Evolutionary conservation across 2,329 filamentous ascomycete species (phyloP).

Genomic region (Beauveria brongniartii): DNA sequence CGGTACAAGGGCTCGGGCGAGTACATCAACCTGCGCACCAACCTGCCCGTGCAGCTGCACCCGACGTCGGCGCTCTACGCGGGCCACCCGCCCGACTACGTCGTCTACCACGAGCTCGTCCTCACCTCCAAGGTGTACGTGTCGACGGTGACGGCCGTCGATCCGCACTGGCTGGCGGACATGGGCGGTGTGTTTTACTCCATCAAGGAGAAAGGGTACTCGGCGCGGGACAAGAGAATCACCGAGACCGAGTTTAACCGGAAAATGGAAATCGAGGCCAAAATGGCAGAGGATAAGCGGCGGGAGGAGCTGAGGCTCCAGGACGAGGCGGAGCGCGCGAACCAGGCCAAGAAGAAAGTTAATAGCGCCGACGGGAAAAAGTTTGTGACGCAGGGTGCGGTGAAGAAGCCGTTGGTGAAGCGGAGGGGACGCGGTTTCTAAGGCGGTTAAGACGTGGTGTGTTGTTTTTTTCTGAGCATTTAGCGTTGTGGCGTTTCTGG

Average conservation of each 20-base stretch:
- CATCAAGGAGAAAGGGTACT: conserved; percentile 96
- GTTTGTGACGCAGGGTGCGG: conserved; percentile 52
- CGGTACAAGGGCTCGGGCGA: conserved; percentile 94
- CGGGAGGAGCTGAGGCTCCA: conserved; percentile 50
- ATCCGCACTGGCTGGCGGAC: conserved; percentile 95
- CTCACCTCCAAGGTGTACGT: conserved; percentile 97
- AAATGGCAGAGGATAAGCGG: conserved; percentile 82
- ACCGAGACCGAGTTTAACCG: conserved; percentile 88
- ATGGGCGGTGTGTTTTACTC: conserved; percentile 96
- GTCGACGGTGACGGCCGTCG: conserved; percentile 90
- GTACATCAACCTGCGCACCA: conserved; percentile 93
- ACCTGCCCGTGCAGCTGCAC: conserved; percentile 88
- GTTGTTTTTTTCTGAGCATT: not conserved
- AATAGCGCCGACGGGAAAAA: conserved; percentile 38
- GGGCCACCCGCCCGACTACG: conserved; percentile 91
- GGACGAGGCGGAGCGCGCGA: conserved; percentile 39
- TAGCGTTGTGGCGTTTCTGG: conserved; percentile 6
- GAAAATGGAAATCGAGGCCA: conserved; percentile 84
- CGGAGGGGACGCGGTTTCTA: conserved; percentile 47
- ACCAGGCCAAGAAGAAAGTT: conserved; percentile 32
- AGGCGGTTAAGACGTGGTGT: not conserved
- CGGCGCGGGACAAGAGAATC: conserved; percentile 72
- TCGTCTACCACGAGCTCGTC: conserved; percentile 96
- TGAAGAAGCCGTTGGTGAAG: conserved; percentile 53
- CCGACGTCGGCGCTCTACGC: conserved; percentile 92